Evolutionary conservation across 768 basidiomycete genomes (phyloP), one percentile per base, ranked within the genome.

Genomic region (Hypsizygus marmoreus): DNA sequence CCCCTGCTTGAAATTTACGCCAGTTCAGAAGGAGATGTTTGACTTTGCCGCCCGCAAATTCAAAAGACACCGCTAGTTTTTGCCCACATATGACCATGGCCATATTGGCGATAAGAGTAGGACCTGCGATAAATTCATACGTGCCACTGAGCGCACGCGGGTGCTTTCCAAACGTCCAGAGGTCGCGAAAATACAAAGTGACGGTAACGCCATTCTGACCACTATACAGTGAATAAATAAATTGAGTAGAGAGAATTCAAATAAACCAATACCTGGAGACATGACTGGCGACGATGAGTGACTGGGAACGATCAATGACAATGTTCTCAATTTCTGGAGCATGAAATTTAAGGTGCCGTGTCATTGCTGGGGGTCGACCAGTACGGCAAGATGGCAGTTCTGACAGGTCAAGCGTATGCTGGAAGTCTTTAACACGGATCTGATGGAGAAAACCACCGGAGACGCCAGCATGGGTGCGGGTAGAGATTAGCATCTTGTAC

Each of bases 101-200:
- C 42, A 72, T 61, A 33, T 62, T 68, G 11, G 57, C 52, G 25
- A 76, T 64, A 5, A 67, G 64, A 6, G 61, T 64, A 35, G 66
- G 34, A 14, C 70, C 73, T 13, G 68, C 69, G 20, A 58, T 62
- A 48, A 74, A 72, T 33, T 76, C 74, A 48, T 73, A 76, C 26
- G 63, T 64, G 25, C 70, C 58, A 9, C 64, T 61, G 29, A 58
- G 59, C 22, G 79, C 74, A 39, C 62, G 66, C 23, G 74, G 67
- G 55, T 84, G 81, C 54, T 79, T 78, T 44, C 71, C 75, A 47
- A 79, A 80, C n/a, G 68, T 68, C 68, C 75, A 76, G 40, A 83
- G 60, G 57, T 81, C 69, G 47, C 79, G 75, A 46, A 84, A 70
- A 50, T 79, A 78, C 51, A 84, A 57, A 33, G 73, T 70, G 9